Evolutionary conservation across 306 rosid genomes (phyloP).

Genomic region (Medicago truncatula): DNA sequence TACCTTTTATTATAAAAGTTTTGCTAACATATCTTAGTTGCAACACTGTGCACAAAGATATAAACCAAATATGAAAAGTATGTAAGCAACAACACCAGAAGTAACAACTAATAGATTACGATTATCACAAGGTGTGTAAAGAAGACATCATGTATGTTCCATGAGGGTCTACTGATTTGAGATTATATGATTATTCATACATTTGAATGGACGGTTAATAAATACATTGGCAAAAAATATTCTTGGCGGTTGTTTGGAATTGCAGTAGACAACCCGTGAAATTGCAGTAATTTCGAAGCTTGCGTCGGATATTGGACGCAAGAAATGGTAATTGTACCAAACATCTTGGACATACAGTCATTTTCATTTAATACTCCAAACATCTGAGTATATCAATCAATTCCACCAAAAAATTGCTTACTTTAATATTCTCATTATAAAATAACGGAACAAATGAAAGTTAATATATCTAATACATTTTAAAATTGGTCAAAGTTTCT

Average conservation of each 20-base stretch:
- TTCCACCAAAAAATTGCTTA: too few species aligned
- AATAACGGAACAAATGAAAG: too few species aligned
- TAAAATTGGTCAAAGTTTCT: too few species aligned
- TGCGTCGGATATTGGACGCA: not conserved
- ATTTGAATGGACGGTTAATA: conserved; percentile 20
- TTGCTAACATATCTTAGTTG: too few species aligned
- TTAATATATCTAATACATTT: too few species aligned
- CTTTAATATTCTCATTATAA: too few species aligned
- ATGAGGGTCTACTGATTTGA: not conserved
- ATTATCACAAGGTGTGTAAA: not conserved
- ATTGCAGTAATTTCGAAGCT: not conserved
- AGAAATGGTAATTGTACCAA: not conserved
- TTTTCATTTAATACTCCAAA: too few species aligned
- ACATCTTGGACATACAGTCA: not conserved
- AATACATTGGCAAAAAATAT: not conserved
- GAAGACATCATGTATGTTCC: not conserved
- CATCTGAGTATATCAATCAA: too few species aligned
- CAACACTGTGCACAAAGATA: conserved; percentile 58
- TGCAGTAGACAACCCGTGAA: not conserved
- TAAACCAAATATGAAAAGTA: not conserved
- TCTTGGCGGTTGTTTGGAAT: not conserved
- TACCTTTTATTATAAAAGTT: too few species aligned
- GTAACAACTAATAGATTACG: not conserved
- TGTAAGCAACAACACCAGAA: not conserved
- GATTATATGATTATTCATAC: conserved; percentile 7